Conservation (phyloP, 2,329 filamentous ascomycete genomes). For the Cryphonectria parasitica region DNA sequence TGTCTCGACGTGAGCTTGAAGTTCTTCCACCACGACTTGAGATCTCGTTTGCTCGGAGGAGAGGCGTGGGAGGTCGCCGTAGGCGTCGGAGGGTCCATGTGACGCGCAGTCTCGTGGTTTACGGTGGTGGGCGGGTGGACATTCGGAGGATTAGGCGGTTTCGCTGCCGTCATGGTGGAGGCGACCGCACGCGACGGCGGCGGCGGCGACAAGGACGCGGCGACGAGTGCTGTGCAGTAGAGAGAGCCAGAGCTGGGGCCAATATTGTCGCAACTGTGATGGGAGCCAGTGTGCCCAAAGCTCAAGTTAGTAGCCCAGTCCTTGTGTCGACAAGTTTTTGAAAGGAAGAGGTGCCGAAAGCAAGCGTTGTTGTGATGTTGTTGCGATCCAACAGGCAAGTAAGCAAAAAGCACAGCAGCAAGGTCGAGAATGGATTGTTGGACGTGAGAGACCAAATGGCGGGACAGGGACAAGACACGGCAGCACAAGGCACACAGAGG, state of each 20-base stretch:
- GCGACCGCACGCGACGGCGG: constrained; percentile 28
- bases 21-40: constrained; percentile 96
- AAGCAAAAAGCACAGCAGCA: constrained; percentile 17
- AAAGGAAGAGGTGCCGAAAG: not conserved
- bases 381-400: constrained; percentile 19
- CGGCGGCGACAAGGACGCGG: constrained; percentile 24
- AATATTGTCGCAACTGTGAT: constrained; percentile 12
- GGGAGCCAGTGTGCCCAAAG: constrained; percentile 14
- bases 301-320: not conserved
- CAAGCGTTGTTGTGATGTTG: constrained; percentile 20
- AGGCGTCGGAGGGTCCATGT: constrained; percentile 32
- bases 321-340: not conserved
- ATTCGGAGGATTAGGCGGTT: constrained; percentile 24
- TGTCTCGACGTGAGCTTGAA: constrained; percentile 75
- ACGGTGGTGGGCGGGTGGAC: constrained; percentile 24
- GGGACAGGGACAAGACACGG: constrained; percentile 10
- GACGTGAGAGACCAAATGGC: not conserved
- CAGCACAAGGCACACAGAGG: constrained; percentile 15
- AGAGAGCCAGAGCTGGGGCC: constrained; percentile 18
- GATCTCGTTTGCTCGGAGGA: constrained; percentile 81
- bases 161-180: constrained; percentile 30
- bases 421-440: constrained; percentile 13
- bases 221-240: constrained; percentile 15
- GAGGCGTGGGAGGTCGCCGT: constrained; percentile 56
- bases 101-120: constrained; percentile 15